Base-by-base conservation (phyloP, 2,329 filamentous ascomycete genomes). In the Erysiphe neolycopersici region DNA sequence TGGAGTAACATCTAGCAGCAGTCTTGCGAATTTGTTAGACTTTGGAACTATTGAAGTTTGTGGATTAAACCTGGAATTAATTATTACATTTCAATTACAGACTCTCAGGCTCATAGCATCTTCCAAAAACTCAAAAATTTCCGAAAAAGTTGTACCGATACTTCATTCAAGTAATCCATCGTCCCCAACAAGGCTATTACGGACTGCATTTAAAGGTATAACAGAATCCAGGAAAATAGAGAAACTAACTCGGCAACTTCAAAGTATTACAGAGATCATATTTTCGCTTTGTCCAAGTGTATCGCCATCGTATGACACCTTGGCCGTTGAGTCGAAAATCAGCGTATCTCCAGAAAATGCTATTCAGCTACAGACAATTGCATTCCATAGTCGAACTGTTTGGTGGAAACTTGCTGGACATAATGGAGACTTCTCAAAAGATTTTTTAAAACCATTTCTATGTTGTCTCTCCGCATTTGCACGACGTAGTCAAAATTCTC, bases 401-500 rank as follows among this genome's bases (percentile, higher is more conserved):
- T 80, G 73, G 67, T 83, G 78, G 77, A 62, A 59, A 37, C 52
- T 81, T 45, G 68, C 68, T 6, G 63, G 65, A 1, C 74, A 80
- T 51, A 56, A 67, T 46, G 68, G 67, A 1, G 67, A 77, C 45
- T 54, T 67, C 4, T 67, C 73, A 32, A 73, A 72, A 45, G 77
- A 83, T 13, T 57, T 84, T 6, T 53, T 76, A n/a, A 63, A 69
- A 1, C 76, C 78, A 0, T 67, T 81, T 41, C 64, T 67, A 0
- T 70, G 69, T 43, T 83, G 73, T 48, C 51, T 79, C 16, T 61
- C 64, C 10, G 68, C 77, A 1, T 79, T 75, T 49, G 59, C 64
- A 14, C 64, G 76, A 45, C 66, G 76, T 43, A 56, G 47, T 43
- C 46, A 50, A 43, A n/a, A 41, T 43, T 43, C 47, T 17, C 41